Evolutionary conservation across 768 basidiomycete species (phyloP).

Genomic region (Boletus tylopilopsis): DNA sequence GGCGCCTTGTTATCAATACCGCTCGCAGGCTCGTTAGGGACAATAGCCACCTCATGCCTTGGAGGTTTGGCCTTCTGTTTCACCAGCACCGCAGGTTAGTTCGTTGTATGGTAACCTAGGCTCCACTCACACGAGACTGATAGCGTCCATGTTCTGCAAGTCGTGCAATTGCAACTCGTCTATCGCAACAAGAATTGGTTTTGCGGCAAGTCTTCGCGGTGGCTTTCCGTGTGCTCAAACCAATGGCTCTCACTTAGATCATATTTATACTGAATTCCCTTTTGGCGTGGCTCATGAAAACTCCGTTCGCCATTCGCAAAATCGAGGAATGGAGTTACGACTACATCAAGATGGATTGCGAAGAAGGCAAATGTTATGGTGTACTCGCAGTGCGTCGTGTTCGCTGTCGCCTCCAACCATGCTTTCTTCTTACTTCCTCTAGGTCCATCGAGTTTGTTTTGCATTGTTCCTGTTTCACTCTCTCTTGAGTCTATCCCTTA

Average conservation of each 20-base stretch:
- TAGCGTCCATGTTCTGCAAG: slow-evolving; percentile 96
- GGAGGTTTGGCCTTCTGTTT: slow-evolving; percentile 82
- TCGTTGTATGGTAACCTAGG: slow-evolving; percentile 5
- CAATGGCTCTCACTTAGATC: slow-evolving; percentile 47
- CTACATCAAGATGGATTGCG: slow-evolving; percentile 98
- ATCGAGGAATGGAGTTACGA: slow-evolving; percentile 94
- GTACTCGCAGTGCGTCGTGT: slow-evolving; percentile 75
- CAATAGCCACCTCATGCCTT: slow-evolving; percentile 80
- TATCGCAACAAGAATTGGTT: slow-evolving; percentile 94
- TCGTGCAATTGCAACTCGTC: slow-evolving; percentile 99
- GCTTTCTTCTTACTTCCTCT: background rate
- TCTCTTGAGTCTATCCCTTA: slow-evolving; percentile 70
- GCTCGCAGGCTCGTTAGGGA: slow-evolving; percentile 59
- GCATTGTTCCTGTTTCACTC: slow-evolving; percentile 87
- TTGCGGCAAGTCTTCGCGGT: slow-evolving; percentile 58
- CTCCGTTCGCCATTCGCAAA: slow-evolving; percentile 77
- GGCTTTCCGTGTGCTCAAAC: background rate
- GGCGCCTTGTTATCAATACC: slow-evolving; percentile 73
- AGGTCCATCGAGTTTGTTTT: slow-evolving; percentile 97
- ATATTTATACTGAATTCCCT: slow-evolving; percentile 96
- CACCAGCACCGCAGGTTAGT: slow-evolving; percentile 77
- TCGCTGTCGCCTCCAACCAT: background rate
- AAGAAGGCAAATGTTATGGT: slow-evolving; percentile 90
- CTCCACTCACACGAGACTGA: background rate
- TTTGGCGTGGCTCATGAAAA: slow-evolving; percentile 95